Conservation (phyloP, 352 stramenopile species). For the Phytophthora colocasiae region DNA sequence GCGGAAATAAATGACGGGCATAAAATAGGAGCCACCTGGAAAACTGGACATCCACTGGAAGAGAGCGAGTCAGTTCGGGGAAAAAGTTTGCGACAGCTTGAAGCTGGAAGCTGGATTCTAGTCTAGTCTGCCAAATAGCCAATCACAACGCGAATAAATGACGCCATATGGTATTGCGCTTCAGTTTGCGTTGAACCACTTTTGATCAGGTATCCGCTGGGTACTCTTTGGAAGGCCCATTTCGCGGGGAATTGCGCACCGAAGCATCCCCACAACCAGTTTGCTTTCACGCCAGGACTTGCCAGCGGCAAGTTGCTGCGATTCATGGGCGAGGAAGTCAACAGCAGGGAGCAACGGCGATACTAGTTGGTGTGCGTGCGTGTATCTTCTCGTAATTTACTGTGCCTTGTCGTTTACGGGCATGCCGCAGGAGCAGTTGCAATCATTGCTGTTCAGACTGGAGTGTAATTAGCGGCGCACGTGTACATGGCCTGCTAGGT, state of each 20-base stretch:
- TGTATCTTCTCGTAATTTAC: too few species aligned
- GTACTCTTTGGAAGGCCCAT: conserved; percentile 3
- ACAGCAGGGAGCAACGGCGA: too few species aligned
- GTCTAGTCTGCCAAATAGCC: not conserved
- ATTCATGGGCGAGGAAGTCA: too few species aligned
- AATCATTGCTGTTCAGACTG: too few species aligned
- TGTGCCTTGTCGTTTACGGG: too few species aligned
- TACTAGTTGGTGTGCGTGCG: too few species aligned
- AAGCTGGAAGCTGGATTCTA: conserved; percentile 17
- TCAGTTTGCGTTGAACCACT: conserved; percentile 26
- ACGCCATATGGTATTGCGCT: conserved; percentile 28
- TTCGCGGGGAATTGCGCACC: not conserved
- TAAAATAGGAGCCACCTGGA: conserved; percentile 16
- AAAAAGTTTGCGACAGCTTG: conserved; percentile 20
- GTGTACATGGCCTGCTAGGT: too few species aligned
- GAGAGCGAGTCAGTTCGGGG: conserved; percentile 5
- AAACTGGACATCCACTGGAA: conserved; percentile 15
- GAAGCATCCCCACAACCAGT: not conserved
- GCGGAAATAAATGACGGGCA: conserved; percentile 23
- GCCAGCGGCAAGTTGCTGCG: too few species aligned
- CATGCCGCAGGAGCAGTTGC: too few species aligned
- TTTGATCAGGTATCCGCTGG: conserved; percentile 6
- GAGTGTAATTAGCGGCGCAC: too few species aligned
- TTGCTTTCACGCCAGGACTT: too few species aligned
- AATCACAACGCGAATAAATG: conserved; percentile 24